A percentile compares a stretch with the other conserved stretches of the same genome.
These are phyloP conservation scores for Tilletia caries DNA, from an alignment of 1,284 basidiomycete genomes.

Conservation along the genomic window DNA sequence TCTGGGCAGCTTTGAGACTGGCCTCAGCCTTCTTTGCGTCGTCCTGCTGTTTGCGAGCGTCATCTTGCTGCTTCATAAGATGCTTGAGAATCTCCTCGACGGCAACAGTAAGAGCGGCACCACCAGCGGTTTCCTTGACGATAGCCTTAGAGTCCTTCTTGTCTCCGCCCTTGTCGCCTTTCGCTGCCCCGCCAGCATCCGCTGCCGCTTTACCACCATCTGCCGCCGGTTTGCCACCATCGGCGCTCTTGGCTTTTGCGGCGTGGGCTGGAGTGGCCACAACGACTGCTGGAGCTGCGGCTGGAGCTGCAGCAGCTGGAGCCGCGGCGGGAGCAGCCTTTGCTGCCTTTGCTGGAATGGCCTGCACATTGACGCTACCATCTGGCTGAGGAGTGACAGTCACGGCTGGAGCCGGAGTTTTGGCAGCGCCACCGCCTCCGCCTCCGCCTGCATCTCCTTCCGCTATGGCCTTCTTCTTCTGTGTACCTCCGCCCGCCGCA, in stretches of 20 bases:
- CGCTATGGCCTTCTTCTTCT: slow-evolving; percentile 2
- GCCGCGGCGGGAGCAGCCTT: not conserved
- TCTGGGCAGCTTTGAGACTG: not conserved
- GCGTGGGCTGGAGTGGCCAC: slow-evolving; percentile 20
- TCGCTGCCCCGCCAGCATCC: slow-evolving; percentile 22
- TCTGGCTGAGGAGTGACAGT: slow-evolving; percentile 4
- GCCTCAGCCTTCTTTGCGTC: slow-evolving; percentile 1
- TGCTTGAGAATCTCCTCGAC: slow-evolving; percentile 49
- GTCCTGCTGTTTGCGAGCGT: slow-evolving; percentile 19
- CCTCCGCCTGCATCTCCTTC: not conserved
- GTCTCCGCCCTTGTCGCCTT: slow-evolving; percentile 22
- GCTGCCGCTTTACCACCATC: slow-evolving; percentile 14
- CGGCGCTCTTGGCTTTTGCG: not conserved
- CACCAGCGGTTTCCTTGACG: slow-evolving; percentile 31
- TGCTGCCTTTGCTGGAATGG: not conserved
- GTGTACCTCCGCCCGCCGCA: not conserved
- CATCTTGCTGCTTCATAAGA: slow-evolving; percentile 38
- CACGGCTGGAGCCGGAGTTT: not conserved
- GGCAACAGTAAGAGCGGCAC: slow-evolving; percentile 35
- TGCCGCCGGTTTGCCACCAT: slow-evolving; percentile 23
- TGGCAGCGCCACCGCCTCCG: not conserved
- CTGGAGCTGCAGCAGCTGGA: not conserved
- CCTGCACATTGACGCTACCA: slow-evolving; percentile 1
- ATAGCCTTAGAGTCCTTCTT: slow-evolving; percentile 25
- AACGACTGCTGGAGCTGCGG: not conserved